These are phyloP conservation scores for Fraxinus baroniana DNA, from an alignment of 305 asterid genomes.

Conservation along the genomic window DNA sequence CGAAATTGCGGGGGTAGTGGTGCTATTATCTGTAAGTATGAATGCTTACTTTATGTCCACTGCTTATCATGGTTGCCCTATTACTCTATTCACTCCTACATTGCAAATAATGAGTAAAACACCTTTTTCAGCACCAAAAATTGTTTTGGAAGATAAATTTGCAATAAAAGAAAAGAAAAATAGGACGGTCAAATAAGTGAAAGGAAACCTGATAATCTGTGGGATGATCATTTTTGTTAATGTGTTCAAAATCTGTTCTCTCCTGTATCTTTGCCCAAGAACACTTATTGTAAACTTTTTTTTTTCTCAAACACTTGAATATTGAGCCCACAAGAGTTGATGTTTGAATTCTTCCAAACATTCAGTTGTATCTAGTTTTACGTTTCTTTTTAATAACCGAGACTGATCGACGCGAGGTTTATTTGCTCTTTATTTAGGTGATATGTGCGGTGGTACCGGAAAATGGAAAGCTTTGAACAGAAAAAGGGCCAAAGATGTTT, in stretches of 20 bases:
- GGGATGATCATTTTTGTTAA: neutral
- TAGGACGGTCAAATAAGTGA: neutral
- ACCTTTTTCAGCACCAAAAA: neutral
- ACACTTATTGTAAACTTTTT: neutral
- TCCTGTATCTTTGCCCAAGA: neutral
- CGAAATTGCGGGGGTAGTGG: constrained; percentile 93
- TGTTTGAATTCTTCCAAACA: neutral
- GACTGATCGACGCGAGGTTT: neutral
- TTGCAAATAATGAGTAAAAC: neutral
- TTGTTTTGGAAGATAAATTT: neutral
- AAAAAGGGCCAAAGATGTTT: constrained; percentile 92
- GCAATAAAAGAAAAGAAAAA: neutral
- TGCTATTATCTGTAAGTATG: constrained; percentile 77
- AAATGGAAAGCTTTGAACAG: constrained; percentile 98
- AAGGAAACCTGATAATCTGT: neutral
- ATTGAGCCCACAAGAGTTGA: neutral
- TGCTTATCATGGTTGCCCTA: neutral
- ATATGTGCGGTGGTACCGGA: constrained; percentile 99
- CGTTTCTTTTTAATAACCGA: neutral
- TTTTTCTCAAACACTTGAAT: neutral
- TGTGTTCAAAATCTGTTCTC: neutral
- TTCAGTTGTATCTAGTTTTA: neutral
- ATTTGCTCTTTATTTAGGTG: constrained; percentile 68
- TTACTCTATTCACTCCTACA: neutral
- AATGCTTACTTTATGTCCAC: neutral